Percentiles rank a stretch among this genome's conserved stretches.
phyloP scores from a whole-genome alignment of 441 rosid species.

The Erodium moschatum region DNA sequence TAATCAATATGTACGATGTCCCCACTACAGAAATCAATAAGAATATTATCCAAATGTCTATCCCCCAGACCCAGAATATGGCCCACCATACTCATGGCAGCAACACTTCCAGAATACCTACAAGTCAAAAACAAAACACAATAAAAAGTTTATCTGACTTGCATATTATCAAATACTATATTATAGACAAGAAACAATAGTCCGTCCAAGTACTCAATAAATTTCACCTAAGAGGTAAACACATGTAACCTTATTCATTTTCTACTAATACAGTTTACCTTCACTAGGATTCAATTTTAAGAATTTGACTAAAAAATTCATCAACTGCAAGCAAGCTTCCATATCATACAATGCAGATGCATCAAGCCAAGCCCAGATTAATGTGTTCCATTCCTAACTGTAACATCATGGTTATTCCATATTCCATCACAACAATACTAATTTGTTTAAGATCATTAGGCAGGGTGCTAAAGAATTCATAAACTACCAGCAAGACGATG shows the following conservation, averaged over 20 bases:
- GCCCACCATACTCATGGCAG: constrained; percentile 99
- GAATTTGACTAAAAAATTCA: not conserved
- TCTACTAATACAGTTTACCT: not conserved
- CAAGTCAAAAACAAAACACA: constrained; percentile 27
- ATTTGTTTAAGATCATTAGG: not conserved
- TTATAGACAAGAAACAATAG: constrained; percentile 5
- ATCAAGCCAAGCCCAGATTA: constrained; percentile 3
- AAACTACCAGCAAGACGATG: constrained; percentile 7
- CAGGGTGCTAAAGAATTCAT: constrained; percentile 4
- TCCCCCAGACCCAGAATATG: constrained; percentile 94
- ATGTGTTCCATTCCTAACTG: not conserved
- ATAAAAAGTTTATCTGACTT: constrained; percentile 3
- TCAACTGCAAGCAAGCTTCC: not conserved
- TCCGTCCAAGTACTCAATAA: not conserved
- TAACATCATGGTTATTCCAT: not conserved
- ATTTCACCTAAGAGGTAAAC: constrained; percentile 2
- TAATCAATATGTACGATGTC: constrained; percentile 96
- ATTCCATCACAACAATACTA: not conserved
- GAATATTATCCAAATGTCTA: constrained; percentile 96
- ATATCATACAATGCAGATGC: constrained; percentile 3
- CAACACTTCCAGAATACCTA: constrained; percentile 93
- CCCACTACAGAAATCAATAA: constrained; percentile 87
- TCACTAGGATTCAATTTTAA: not conserved
- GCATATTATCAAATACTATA: not conserved
- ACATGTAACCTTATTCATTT: not conserved